These are phyloP conservation scores for Asterochloris erici DNA, from an alignment of 139 green algal genomes.

Conservation along the genomic window DNA sequence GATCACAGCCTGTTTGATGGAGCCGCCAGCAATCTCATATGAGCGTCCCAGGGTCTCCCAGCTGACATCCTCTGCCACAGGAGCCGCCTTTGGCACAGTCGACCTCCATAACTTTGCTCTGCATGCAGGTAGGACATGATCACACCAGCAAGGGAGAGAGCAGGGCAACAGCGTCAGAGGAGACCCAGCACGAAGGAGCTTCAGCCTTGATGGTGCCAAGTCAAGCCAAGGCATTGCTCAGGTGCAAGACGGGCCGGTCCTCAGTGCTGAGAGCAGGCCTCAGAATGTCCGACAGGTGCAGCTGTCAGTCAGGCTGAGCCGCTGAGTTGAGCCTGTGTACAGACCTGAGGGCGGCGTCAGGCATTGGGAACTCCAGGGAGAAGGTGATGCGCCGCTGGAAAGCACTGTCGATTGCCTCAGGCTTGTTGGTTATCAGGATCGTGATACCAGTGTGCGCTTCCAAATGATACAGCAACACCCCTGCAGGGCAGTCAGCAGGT, in stretches of 20 bases:
- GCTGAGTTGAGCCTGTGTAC: no score
- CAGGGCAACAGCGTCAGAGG: no score
- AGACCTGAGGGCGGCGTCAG: slow-evolving; percentile 6
- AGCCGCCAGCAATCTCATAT: slow-evolving; percentile 13
- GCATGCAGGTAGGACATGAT: neutral
- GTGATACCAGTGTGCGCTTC: slow-evolving; percentile 12
- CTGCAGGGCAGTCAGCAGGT: neutral
- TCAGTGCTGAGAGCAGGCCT: no score
- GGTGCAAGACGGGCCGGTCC: no score
- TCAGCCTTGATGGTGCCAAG: no score
- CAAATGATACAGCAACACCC: slow-evolving; percentile 18
- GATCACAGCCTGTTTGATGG: slow-evolving; percentile 22
- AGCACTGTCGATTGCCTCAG: slow-evolving; percentile 8
- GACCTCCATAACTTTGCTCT: slow-evolving; percentile 14
- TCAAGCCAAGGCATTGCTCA: no score
- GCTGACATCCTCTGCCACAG: slow-evolving; percentile 11
- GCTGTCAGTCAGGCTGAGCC: no score
- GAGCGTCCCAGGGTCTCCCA: slow-evolving; percentile 10
- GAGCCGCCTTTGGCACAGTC: slow-evolving; percentile 1
- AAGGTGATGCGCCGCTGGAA: slow-evolving; percentile 23
- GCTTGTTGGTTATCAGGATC: slow-evolving; percentile 25
- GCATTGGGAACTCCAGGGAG: slow-evolving; percentile 17
- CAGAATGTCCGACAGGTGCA: no score
- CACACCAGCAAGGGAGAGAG: no score
- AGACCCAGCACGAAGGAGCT: no score